Evolutionary conservation across 352 stramenopile species (phyloP).

Genomic region (Globisporangium recalcitrans): DNA sequence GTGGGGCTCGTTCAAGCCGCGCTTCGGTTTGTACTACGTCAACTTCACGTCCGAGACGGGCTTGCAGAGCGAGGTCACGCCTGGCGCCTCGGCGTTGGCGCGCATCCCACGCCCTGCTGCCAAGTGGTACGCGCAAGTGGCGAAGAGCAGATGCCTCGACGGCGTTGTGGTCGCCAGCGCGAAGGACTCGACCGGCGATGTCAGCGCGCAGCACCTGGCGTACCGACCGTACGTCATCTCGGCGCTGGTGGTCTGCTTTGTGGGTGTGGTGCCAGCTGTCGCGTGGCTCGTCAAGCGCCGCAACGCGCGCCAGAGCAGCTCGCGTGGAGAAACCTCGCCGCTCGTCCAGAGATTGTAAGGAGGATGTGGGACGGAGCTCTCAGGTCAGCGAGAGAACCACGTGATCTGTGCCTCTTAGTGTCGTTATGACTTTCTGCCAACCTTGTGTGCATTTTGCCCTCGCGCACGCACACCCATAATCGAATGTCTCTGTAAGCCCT

Average conservation of each 20-base stretch:
- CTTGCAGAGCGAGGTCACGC: constrained; percentile 20
- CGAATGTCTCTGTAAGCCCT: too few species aligned
- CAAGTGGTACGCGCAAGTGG: constrained; percentile 55
- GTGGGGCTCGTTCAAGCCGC: constrained; percentile 77
- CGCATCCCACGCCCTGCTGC: constrained; percentile 39
- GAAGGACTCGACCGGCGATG: background rate
- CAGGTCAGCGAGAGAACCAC: too few species aligned
- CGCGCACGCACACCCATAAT: too few species aligned
- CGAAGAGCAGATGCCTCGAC: constrained; percentile 58
- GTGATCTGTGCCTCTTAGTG: too few species aligned
- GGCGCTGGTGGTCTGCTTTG: constrained; percentile 22
- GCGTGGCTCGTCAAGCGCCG: constrained; percentile 16
- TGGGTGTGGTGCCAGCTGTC: constrained; percentile 18
- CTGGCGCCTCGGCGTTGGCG: constrained; percentile 20
- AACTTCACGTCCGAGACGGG: constrained; percentile 33
- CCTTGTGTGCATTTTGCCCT: too few species aligned
- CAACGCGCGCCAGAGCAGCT: constrained; percentile 11
- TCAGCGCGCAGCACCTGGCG: background rate
- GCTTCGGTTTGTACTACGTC: constrained; percentile 51
- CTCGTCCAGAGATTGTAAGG: constrained; percentile 2
- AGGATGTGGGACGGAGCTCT: background rate
- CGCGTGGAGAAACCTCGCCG: background rate
- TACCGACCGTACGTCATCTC: background rate
- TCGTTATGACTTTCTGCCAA: too few species aligned
- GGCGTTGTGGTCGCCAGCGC: background rate